These are phyloP conservation scores for Leccinum pellstonianum DNA, from an alignment of 768 basidiomycete genomes.

Conservation along the genomic window DNA sequence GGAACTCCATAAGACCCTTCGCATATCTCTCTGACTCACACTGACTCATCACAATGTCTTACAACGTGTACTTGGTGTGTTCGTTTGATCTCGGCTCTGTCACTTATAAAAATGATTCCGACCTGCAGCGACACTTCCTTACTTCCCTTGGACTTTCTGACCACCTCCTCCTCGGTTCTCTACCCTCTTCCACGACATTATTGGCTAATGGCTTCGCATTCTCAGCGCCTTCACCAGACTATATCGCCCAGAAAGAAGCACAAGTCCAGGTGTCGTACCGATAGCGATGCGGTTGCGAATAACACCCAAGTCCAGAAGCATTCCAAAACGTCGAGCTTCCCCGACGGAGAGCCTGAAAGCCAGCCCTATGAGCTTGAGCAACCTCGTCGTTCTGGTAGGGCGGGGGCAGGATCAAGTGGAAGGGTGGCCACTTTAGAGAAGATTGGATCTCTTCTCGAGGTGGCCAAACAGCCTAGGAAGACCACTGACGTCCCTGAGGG, in stretches of 20 bases:
- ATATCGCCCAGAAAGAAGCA: neutral
- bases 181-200: no score
- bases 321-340: neutral
- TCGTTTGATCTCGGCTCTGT: no score
- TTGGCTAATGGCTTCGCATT: no score
- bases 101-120: no score
- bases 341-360: neutral
- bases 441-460: neutral
- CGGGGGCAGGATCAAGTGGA: neutral
- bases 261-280: neutral
- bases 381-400: neutral
- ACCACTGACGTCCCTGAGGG: neutral
- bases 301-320: neutral
- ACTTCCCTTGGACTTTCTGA: no score
- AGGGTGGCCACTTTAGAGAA: neutral
- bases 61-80: no score
- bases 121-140: no score
- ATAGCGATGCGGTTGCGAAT: neutral
- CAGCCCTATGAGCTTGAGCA: neutral
- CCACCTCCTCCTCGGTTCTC: no score
- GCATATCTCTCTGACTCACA: no score
- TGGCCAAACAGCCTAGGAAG: neutral
- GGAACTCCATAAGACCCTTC: no score
- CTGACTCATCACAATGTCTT: no score
- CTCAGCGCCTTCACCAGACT: no score